phyloP scores from a whole-genome alignment of 768 basidiomycete species.

The Mycena leptocephala region DNA sequence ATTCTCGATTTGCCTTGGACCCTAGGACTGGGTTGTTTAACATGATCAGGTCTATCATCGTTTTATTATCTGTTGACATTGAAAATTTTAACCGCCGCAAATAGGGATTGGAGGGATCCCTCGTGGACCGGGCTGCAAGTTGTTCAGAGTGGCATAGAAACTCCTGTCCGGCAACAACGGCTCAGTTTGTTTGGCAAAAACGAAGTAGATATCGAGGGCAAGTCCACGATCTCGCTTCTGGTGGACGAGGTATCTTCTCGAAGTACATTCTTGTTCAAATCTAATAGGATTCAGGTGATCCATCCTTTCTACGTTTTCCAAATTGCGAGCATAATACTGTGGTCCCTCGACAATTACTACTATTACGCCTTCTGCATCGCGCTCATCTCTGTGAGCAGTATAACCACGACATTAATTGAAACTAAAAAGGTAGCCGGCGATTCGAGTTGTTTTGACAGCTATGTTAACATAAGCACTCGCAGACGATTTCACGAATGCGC shows the following conservation, averaged over 20 bases:
- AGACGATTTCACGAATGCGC: conserved; percentile 95
- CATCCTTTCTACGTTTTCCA: conserved; percentile 99
- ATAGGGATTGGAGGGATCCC: conserved; percentile 93
- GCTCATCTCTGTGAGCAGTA: conserved; percentile 89
- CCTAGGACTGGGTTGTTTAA: conserved; percentile 86
- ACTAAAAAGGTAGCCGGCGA: conserved; percentile 83
- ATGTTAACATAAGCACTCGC: conserved; percentile 24
- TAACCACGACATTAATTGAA: conserved; percentile 90
- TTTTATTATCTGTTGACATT: conserved; percentile 4
- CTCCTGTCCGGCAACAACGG: conserved; percentile 74
- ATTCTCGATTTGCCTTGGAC: conserved; percentile 92
- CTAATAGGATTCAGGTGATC: conserved; percentile 71
- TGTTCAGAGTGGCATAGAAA: conserved; percentile 77
- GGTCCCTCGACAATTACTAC: conserved; percentile 96
- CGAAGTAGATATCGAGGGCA: conserved; percentile 91
- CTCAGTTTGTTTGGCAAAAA: conserved; percentile 86
- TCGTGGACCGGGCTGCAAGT: conserved; percentile 75
- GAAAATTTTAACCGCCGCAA: conserved; percentile 14
- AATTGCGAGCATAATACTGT: conserved; percentile 93
- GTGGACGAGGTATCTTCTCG: conserved; percentile 84
- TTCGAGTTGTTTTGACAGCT: conserved; percentile 8
- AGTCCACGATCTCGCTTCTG: conserved; percentile 83
- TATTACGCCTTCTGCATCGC: conserved; percentile 99
- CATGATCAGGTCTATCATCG: conserved; percentile 78
- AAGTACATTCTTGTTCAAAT: conserved; percentile 1